These are phyloP conservation scores for Clitoria ternatea DNA, from an alignment of 306 rosid species.

Conservation along the genomic window DNA sequence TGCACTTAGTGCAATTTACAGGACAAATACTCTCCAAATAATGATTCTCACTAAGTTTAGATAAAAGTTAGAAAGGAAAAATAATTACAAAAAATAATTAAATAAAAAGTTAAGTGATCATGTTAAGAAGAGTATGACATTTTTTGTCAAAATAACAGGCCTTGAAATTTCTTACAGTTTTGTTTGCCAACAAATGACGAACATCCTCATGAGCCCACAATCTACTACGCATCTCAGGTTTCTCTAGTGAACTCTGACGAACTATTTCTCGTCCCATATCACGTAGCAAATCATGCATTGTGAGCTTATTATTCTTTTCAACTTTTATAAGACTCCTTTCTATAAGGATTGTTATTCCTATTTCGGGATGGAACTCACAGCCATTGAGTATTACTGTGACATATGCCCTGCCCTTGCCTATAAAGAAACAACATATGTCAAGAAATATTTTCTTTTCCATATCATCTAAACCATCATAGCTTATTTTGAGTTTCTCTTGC, in stretches of 20 bases:
- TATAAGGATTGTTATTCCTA: slow-evolving; percentile 25
- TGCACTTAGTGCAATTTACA: not conserved
- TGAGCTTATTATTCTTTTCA: slow-evolving; percentile 14
- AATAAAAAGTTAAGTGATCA: too few relatives aligned
- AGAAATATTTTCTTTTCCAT: slow-evolving; percentile 28
- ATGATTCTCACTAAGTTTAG: not conserved
- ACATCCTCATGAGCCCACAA: slow-evolving; percentile 18
- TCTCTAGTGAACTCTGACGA: not conserved
- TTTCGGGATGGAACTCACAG: slow-evolving; percentile 24
- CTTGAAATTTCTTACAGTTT: slow-evolving; percentile 9
- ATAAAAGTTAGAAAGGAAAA: not conserved
- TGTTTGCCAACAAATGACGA: not conserved
- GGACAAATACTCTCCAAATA: not conserved
- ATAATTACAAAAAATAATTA: not conserved
- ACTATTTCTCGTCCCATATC: slow-evolving; percentile 41
- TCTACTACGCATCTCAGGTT: slow-evolving; percentile 19
- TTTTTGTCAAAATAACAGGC: too few relatives aligned
- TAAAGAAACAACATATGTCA: slow-evolving; percentile 41
- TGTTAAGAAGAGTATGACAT: too few relatives aligned
- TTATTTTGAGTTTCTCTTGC: slow-evolving; percentile 14
- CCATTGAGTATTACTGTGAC: slow-evolving; percentile 28
- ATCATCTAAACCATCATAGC: slow-evolving; percentile 15
- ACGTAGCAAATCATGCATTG: slow-evolving; percentile 23
- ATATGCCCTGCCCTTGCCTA: not conserved
- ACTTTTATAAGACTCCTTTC: slow-evolving; percentile 27